Evolutionary conservation across 2,329 filamentous ascomycete species (phyloP), one percentile per base, ranked within the genome.

Genomic region (Ascochyta viciae-villosae): DNA sequence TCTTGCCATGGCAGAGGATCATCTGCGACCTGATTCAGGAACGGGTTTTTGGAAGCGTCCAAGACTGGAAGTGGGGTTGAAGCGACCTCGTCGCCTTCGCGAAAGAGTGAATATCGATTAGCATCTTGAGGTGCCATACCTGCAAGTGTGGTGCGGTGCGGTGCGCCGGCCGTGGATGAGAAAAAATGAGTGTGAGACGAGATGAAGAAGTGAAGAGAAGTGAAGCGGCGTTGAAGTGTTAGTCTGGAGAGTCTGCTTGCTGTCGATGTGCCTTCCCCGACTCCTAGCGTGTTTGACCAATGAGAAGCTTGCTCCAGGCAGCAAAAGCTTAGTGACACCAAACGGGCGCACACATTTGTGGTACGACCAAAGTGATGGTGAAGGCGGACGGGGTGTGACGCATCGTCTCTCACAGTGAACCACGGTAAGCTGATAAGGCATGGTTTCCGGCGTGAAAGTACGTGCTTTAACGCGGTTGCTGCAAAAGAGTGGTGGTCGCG

Each of bases 91-190:
- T 65, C 58, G 5, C 53, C 33, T 2, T 62, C 61, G 7, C 51
- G 44, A 29, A 71, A 66, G 12, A 71, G 51, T 26, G 67, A 64
- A 46, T 66, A 73, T 22, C 70, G 67, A 29, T 73, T 73, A 31
- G 46, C 33, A 31, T 43, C 38, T 24, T 57, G 41, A 22, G 55
- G 37, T 19, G 54, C 57, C 68, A 72, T 71, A 2, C 7, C 37
- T 40, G 31, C 12, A 19, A 29, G 8, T 22, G 16, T 34, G 10
- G 22, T 27, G 16, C 15, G 29, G 24, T 16, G 26, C n/a, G 29
- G 24, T 16, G 26, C n/a, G 22, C 13, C n/a, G 10, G 31, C 31
- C 26, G 12, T 22, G 7, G 15, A 12, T 3, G 31, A 16, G n/a
- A 13, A 33, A 33, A 37, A 26, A 37, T 22, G 4, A 8, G 16